Base-by-base conservation (phyloP, 148 eudicot species). In the Nepenthes mirabilis region DNA sequence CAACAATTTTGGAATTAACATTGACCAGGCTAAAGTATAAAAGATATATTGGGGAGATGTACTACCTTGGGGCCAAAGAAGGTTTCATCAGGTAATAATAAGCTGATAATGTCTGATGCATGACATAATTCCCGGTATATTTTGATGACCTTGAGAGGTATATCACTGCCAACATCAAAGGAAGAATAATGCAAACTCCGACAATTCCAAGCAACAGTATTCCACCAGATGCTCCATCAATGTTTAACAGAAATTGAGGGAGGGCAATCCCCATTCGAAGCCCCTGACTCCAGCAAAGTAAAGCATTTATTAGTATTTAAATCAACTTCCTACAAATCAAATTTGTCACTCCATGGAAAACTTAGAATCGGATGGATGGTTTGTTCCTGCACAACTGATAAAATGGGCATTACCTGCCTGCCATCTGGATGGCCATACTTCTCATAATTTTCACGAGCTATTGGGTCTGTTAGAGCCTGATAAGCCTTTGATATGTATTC, bases 191-290 rank as follows among this genome's bases (percentile, higher is more conserved):
- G 56, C 77, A 64, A 55, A 71, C 53, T 63, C 68, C 77, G 37
- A 73, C 72, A 45, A 73, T 73, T n/a, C 65, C 77, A 55, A 73
- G 69, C 58, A 73, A 45, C 37, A 73, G 57, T 52, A 63, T 35
- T 60, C 72, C 77, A 23, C 72, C 72, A 53, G 68, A 68, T 47
- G 76, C 56, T 58, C 76, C 76, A 40, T 73, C 68, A 34, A 60
- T 60, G 57, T 64, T 73, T 57, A 73, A 63, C 68, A 73, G 53
- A 63, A 73, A 73, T 45, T 60, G 59, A 63, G 76, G 76, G 58
- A 73, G 76, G 33, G 76, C 76, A 33, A 73, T 68, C 6, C 76
- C 72, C 76, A 68, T 73, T 73, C 64, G 64, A 64, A 73, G 35
- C 12, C 76, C 76, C 76, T 73, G 68, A 50, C 49, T 5, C 60